Evolutionary conservation across 805 yeast species (phyloP), one percentile per base, ranked within the genome.

Genomic region (Metschnikowia gelsemii): DNA sequence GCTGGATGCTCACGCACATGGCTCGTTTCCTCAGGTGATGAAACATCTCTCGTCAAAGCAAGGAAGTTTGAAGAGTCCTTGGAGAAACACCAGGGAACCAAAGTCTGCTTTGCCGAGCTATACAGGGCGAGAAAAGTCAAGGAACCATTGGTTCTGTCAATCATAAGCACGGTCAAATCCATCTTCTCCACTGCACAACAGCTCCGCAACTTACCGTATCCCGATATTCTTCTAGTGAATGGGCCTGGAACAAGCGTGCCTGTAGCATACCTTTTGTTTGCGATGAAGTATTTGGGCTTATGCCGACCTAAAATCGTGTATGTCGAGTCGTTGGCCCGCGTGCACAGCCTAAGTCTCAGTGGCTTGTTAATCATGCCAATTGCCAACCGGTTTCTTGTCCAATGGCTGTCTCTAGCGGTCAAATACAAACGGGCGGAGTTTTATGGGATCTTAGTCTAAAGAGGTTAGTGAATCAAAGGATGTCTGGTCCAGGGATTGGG

Each of bases 211-310:
- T 39, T 68, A 6, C 60, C 67, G 1, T 44, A 48, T 35, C 72
- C 83, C 61, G 34, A 76, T 23, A 61, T 76, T 1, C 56, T 82
- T 17, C 56, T 83, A 12, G 54, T 78, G 45, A 87, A 87, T 55
- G 96, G 96, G 3, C 97, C 90, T 4, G 96, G 89, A 0, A 83
- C 93, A 1, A 67, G 84, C 18, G 87, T 86, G 3, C 83, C 90
- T 2, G 57, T 87, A 19, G 82, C 86, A 16, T 75, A 76, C 41
- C 65, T 77, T 2, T 56, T 81, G n/a, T 76, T 82, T 40, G 17
- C 70, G 1, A 56, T 79, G 50, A 79, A 79, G 49, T 64, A 64
- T 38, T 36, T 73, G 11, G 82, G 79, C 0, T 25, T 72, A 2
- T 62, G 72, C 30, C 54, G 57, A 19, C 78, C 87, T 0, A 66